A percentile compares a stretch with the other conserved stretches of the same genome.
Evolutionary conservation across 2,329 filamentous ascomycete genomes (phyloP).

Genomic region (Pseudopyrenochaeta lycopersici): DNA sequence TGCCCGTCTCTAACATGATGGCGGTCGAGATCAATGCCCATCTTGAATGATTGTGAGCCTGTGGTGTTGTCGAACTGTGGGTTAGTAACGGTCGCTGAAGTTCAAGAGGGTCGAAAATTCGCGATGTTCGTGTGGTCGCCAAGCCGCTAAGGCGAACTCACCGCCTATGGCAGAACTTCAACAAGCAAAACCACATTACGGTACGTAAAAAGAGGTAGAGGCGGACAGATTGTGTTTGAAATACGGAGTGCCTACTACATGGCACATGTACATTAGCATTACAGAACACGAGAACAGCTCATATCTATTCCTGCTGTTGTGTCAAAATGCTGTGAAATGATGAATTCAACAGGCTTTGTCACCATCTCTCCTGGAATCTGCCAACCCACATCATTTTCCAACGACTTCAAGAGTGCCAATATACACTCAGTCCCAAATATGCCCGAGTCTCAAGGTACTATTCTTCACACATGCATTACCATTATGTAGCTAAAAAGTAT

Average conservation of each 20-base stretch:
- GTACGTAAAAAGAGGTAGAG: no score
- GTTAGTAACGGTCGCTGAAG: slow-evolving; percentile 37
- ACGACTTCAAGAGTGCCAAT: not conserved
- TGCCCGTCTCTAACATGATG: slow-evolving; percentile 74
- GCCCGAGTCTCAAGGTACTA: not conserved
- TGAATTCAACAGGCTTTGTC: no score
- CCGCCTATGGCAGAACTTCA: slow-evolving; percentile 17
- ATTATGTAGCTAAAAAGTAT: slow-evolving; percentile 45
- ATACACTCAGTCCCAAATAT: no score
- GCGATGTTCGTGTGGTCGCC: slow-evolving; percentile 23
- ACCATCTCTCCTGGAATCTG: no score
- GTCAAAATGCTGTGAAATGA: no score
- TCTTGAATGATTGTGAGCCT: slow-evolving; percentile 46
- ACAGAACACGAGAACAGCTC: no score
- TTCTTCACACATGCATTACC: slow-evolving; percentile 34
- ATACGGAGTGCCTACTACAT: no score
- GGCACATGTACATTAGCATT: no score
- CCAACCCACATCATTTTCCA: not conserved
- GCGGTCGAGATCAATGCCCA: slow-evolving; percentile 60
- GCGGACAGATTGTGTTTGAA: no score
- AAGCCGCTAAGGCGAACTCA: slow-evolving; percentile 18
- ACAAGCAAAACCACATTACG: no score
- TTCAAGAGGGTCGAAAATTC: slow-evolving; percentile 18
- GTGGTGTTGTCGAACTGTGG: slow-evolving; percentile 40
- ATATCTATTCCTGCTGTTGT: no score